Percentiles rank a stretch among this genome's conserved stretches.
These are phyloP conservation scores for Trichophyton rubrum DNA, from an alignment of 2,329 filamentous ascomycete genomes.

Conservation along the genomic window DNA sequence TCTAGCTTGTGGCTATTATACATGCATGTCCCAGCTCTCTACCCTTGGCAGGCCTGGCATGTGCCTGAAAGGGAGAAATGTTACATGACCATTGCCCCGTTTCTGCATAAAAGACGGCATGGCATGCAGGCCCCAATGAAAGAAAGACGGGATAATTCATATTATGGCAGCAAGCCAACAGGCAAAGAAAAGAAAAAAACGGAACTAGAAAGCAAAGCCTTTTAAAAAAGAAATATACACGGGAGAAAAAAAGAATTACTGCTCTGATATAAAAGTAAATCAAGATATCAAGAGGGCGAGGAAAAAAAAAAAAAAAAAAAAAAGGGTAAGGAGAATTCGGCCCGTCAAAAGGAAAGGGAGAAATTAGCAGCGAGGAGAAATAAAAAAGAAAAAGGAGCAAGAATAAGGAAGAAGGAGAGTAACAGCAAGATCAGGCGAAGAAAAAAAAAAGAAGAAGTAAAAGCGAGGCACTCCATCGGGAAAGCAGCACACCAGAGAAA, in stretches of 20 bases:
- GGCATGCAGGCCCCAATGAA: too few species aligned
- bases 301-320: background rate
- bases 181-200: too few species aligned
- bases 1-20: too few species aligned
- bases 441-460: background rate
- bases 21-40: too few species aligned
- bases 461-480: background rate
- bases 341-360: background rate
- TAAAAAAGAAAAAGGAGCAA: background rate
- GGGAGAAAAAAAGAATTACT: background rate
- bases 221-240: background rate
- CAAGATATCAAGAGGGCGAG: background rate
- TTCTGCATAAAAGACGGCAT: too few species aligned
- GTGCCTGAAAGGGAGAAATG: too few species aligned
- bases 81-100: too few species aligned
- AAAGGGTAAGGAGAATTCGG: background rate
- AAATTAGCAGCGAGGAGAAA: background rate
- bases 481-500: background rate
- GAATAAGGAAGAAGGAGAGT: background rate
- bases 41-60: too few species aligned
- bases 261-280: background rate
- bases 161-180: too few species aligned
- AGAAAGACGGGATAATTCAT: too few species aligned
- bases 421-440: background rate
- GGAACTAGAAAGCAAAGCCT: too few species aligned